Evolutionary conservation across 495 filamentous ascomycete genomes (phyloP).

Genomic region (Extremus antarcticus): DNA sequence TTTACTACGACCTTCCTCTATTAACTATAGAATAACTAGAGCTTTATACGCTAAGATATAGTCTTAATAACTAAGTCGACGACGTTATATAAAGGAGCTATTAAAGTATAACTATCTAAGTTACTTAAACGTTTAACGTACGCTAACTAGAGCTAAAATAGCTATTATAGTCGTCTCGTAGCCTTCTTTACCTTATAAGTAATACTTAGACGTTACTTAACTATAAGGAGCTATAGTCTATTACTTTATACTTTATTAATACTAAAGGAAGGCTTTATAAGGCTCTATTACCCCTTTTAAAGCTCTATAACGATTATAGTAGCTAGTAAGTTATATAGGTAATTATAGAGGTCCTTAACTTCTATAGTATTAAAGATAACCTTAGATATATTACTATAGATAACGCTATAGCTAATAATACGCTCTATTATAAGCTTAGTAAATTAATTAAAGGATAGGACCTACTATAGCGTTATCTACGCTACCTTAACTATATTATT

Average conservation of each 20-base stretch:
- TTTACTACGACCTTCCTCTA: not conserved
- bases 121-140: not conserved
- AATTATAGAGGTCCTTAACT: constrained; percentile 8
- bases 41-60: not conserved
- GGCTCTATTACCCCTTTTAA: not conserved
- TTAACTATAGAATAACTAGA: not conserved
- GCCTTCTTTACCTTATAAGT: not conserved
- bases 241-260: not conserved
- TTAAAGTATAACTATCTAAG: not conserved
- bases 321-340: not conserved
- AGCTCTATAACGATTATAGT: not conserved
- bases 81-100: not conserved
- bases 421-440: not conserved
- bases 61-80: not conserved
- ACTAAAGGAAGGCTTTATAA: too few species aligned
- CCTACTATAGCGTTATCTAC: not conserved
- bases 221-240: not conserved
- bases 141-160: not conserved
- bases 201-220: not conserved
- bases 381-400: constrained; percentile 16
- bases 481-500: too few species aligned
- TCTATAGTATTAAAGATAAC: constrained; percentile 11
- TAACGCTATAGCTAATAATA: not conserved
- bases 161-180: not conserved
- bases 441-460: not conserved